Evolutionary conservation across 2,329 filamentous ascomycete species (phyloP), one percentile per base, ranked within the genome.

Genomic region (Diaporthe destruens): DNA sequence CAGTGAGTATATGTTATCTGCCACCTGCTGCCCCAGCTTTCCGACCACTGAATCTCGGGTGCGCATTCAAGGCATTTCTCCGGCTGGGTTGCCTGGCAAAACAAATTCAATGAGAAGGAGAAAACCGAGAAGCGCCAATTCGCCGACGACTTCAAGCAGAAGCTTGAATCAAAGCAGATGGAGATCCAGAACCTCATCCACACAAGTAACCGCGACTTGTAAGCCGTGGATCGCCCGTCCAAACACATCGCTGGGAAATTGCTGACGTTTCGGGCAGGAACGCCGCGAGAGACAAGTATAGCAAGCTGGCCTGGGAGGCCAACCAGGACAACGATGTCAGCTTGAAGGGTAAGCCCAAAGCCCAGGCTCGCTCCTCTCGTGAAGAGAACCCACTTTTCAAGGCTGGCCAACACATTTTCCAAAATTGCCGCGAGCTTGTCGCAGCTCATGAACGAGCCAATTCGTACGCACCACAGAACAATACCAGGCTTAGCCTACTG

Each of bases 131-230:
- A 75, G 71, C 71, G 70, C 61, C 72, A 75, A 42, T 78, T 76
- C 57, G 74, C 72, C 71, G 61, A 76, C 42, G 75, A 23, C 12
- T 74, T 72, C 72, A 72, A 67, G 36, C 23, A 72, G n/a, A 55
- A 53, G 53, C 56, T 74, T 4, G 34, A 72, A 42, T 49, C 51
- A 20, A 66, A 70, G 34, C 71, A 74, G 29, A 69, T 77, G 7
- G 73, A 76, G 14, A 53, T 79, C 2, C 75, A 74, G 12, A 65
- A 69, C 16, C 76, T 76, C 12, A 74, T 80, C 18, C 67, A 74
- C 49, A 70, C 76, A 44, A 76, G 77, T 53, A 79, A 78, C 56
- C 59, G 77, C 11, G 74, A 78, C 9, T 74, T 82, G 82, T 83
- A 63, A 77, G 79, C 47, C 25, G 70, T 16, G 36, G 42, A 42